These are phyloP conservation scores for Fraxinus ornus DNA, from an alignment of 305 asterid genomes.

Conservation along the genomic window DNA sequence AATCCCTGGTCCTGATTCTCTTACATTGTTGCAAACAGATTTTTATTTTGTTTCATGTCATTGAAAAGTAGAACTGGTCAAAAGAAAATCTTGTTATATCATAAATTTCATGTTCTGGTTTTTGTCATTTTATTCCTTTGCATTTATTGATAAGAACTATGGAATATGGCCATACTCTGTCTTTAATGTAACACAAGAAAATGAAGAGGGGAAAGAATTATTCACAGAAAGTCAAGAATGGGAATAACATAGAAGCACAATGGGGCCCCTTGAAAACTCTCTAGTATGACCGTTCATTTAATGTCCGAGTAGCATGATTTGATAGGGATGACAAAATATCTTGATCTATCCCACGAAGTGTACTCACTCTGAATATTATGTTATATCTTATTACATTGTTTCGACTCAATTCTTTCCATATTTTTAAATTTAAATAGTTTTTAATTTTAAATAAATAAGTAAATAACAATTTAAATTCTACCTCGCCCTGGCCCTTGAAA, in stretches of 20 bases:
- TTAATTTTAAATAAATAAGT: not conserved
- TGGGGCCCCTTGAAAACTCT: not conserved
- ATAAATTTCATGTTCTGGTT: not conserved
- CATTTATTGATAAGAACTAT: slow-evolving; percentile 1
- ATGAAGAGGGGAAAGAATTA: not conserved
- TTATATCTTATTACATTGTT: not conserved
- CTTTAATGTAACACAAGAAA: not conserved
- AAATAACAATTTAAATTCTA: not conserved
- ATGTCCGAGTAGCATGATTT: not conserved
- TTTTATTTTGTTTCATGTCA: not conserved
- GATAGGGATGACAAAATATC: not conserved
- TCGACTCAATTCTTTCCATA: not conserved
- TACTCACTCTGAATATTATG: not conserved
- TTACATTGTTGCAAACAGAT: not conserved
- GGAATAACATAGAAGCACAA: not conserved
- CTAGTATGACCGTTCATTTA: not conserved
- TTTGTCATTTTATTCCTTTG: slow-evolving; percentile 6
- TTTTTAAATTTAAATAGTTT: not conserved
- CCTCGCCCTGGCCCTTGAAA: not conserved
- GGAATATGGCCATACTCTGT: not conserved
- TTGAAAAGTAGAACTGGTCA: not conserved
- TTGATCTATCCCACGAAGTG: not conserved
- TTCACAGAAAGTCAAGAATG: not conserved
- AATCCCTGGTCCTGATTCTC: not conserved
- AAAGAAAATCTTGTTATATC: not conserved